Evolutionary conservation across 345 rosid species (phyloP), one percentile per base, ranked within the genome.

Genomic region (Eucalyptus lansdowneana): DNA sequence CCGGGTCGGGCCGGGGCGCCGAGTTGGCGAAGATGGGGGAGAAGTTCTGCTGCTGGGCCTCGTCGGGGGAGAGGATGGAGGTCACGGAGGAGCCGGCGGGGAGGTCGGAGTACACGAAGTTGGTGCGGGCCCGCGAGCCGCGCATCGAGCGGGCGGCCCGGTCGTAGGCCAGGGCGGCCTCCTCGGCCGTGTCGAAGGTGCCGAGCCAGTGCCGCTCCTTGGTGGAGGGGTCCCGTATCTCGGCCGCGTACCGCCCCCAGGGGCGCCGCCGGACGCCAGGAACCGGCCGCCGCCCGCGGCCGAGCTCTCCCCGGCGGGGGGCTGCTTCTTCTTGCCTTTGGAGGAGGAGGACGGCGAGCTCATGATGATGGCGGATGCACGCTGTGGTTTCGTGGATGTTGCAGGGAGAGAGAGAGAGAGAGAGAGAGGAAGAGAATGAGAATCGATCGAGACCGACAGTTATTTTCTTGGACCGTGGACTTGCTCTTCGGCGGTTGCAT

Each of bases 121-220:
- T 96, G 91, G 98, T 96, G 67, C 98, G 95, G 37, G 97, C 96
- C 2, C 92, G 93, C 11, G 95, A 89, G 44, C 97, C 98, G 4
- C 98, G 96, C 96, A 96, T 95, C 89, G 97, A 93, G 88, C 97
- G 91, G 50, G 98, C 96, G 6, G 98, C 97, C 89, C 95, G 92
- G 93, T 96, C 96, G 62, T 96, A 96, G 65, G 97, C 98, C 93
- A 96, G 89, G 56, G 97, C 98, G 11, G 98, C 98, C 89, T 96
- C 97, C 89, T 95, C 96, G 3, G 98, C 97, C 2, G 97, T 96
- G 91, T 96, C 98, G 50, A 96, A 95, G 50, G 98, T 96, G 27
- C 98, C 97, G 7, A 96, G 94, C 98, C 98, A 96, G 91, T 95
- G 98, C 90, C 97, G 94, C 90, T 96, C 96, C 88, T 96, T 96